These are phyloP conservation scores for Tylopilus vinaceipallidus DNA, from an alignment of 768 basidiomycete genomes.

Conservation along the genomic window DNA sequence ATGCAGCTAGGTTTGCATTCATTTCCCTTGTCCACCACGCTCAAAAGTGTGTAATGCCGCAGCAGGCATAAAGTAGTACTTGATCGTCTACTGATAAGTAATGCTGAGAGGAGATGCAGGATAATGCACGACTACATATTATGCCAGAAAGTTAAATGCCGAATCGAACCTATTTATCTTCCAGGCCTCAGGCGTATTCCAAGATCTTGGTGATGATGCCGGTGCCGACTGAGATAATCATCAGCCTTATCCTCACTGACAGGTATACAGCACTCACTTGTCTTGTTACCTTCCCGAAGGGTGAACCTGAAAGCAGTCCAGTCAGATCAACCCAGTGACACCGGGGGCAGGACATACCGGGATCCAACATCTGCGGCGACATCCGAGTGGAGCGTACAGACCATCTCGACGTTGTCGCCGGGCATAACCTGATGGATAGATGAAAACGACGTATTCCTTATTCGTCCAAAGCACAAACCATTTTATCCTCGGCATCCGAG, in stretches of 20 bases:
- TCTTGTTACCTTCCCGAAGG: conserved; percentile 92
- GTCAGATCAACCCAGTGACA: background rate
- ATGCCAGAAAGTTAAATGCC: conserved; percentile 20
- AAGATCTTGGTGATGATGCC: conserved; percentile 90
- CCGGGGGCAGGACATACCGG: conserved; percentile 42
- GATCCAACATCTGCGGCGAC: conserved; percentile 88
- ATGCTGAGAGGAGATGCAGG: conserved; percentile 27
- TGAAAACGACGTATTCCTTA: background rate
- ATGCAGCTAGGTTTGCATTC: too few species aligned
- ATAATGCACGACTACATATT: conserved; percentile 15
- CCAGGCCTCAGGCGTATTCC: conserved; percentile 38
- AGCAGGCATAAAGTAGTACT: background rate
- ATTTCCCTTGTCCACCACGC: background rate
- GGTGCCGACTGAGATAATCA: conserved; percentile 67
- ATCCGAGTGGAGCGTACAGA: conserved; percentile 78
- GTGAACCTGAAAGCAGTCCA: conserved; percentile 56
- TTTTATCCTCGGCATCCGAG: conserved; percentile 77
- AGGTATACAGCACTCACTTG: conserved; percentile 49
- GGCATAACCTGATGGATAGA: conserved; percentile 74
- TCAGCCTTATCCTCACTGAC: conserved; percentile 11
- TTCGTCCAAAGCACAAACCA: conserved; percentile 48
- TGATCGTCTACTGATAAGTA: conserved; percentile 8
- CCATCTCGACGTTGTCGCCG: conserved; percentile 95
- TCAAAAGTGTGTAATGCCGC: background rate
- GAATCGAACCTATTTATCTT: too few species aligned